Base-by-base conservation (phyloP, 768 basidiomycete species). In the Postia placenta region DNA sequence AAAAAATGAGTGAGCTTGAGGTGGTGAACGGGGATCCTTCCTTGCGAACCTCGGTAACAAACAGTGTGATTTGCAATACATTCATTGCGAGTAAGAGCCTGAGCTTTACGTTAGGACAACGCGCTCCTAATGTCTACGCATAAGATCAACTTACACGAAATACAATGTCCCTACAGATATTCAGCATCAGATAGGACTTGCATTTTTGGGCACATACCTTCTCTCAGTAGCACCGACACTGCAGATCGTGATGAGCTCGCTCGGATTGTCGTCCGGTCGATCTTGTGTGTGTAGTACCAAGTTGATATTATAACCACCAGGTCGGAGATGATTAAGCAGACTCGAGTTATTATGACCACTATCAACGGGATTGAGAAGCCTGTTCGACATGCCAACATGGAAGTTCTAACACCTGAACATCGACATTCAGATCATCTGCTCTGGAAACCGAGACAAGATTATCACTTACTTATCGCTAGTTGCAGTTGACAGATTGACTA, bases 131-230 rank as follows among this genome's bases (percentile, higher is more conserved):
- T 24, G 24, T 42, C 23, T n/a, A n/a, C n/a, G n/a, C n/a, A n/a
- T n/a, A 19, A 26, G 12, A 40, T 24, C 12, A 12, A 26, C 52
- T 24, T 25, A 50, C 52, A 54, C 15, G 45, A 50, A 54, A 22
- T 54, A 54, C 0, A 50, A 41, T 2, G 52, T 49, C n/a, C 52
- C 52, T 54, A 33, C 9, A 33, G n/a, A n/a, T n/a, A 33, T 33
- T 15, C 30, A 33, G 30, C 30, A 15, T 33, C 30, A 15, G 7
- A 7, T 7, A 33, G 30, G 7, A 15, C 30, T 33, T 7, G 30
- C 15, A 33, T 7, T 15, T 7, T 15, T 15, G 30, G 15, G 30
- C 3, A 41, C 52, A 11, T 36, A 50, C 52, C 52, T 23, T 54
- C 52, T 20, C 48, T 27, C 1, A 54, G 25, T 11, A 54, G 20